Percentiles rank a stretch among this genome's conserved stretches.
Evolutionary conservation across 441 rosid species (phyloP).

Genomic region (Populus hybrid): DNA sequence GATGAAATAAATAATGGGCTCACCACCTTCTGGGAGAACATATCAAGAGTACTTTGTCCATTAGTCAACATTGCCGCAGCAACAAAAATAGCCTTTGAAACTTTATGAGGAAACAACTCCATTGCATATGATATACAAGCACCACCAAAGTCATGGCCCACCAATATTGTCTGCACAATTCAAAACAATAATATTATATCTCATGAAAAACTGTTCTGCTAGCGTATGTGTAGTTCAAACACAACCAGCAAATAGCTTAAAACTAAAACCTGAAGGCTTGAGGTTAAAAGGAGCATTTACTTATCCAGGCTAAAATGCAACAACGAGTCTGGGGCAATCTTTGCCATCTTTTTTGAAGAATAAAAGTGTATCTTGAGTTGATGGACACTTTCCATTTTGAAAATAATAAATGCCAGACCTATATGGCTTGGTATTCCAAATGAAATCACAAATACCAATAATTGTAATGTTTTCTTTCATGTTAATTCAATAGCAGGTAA

Average conservation of each 20-base stretch:
- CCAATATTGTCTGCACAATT: slow-evolving; percentile 73
- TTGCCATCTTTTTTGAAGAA: background rate
- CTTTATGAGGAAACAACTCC: too few relatives aligned
- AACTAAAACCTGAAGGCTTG: background rate
- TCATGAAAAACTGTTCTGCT: background rate
- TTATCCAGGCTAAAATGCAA: background rate
- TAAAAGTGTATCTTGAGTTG: background rate
- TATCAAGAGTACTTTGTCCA: slow-evolving; percentile 74
- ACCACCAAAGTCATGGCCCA: slow-evolving; percentile 89
- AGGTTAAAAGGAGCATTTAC: background rate
- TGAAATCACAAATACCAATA: background rate
- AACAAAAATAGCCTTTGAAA: slow-evolving; percentile 70
- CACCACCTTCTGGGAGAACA: slow-evolving; percentile 66
- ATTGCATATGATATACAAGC: too few relatives aligned
- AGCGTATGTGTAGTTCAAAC: slow-evolving; percentile 11
- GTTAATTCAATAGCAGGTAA: background rate
- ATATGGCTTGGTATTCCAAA: background rate
- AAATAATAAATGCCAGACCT: background rate
- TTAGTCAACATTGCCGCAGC: slow-evolving; percentile 77
- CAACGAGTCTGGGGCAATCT: background rate
- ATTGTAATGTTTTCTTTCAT: background rate
- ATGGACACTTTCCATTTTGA: background rate
- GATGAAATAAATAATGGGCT: slow-evolving; percentile 14
- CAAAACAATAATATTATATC: background rate
- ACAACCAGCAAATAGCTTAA: background rate